Evolutionary conservation across 768 basidiomycete genomes (phyloP).

Genomic region (Plicaturopsis crispa): DNA sequence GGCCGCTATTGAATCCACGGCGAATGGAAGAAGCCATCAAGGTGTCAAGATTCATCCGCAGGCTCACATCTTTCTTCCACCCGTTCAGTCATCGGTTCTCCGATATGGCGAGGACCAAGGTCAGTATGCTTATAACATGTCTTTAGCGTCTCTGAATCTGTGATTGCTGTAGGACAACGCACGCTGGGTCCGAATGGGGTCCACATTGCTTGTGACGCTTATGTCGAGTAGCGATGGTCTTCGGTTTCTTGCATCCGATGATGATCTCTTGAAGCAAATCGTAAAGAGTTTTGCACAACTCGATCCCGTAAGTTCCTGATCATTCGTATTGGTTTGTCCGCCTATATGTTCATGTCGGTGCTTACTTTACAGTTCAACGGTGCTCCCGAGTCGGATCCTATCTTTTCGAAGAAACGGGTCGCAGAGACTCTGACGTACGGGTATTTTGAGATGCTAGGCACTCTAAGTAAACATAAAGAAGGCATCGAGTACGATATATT

Average conservation of each 20-base stretch:
- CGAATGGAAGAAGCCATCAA: constrained; percentile 93
- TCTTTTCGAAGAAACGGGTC: constrained; percentile 80
- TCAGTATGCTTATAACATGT: constrained; percentile 10
- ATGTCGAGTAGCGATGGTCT: constrained; percentile 79
- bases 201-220: constrained; percentile 73
- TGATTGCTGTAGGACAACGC: constrained; percentile 47
- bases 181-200: constrained; percentile 86
- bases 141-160: not conserved
- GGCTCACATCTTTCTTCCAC: constrained; percentile 90
- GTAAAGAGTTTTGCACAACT: constrained; percentile 85
- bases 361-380: constrained; percentile 51
- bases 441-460: constrained; percentile 94
- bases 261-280: constrained; percentile 79
- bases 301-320: constrained; percentile 61
- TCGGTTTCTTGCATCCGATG: constrained; percentile 73
- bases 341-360: constrained; percentile 3
- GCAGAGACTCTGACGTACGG: constrained; percentile 81
- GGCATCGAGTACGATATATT: constrained; percentile 70
- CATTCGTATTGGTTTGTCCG: not conserved
- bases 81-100: constrained; percentile 87
- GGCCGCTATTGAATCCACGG: constrained; percentile 85
- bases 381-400: constrained; percentile 63
- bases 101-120: constrained; percentile 67
- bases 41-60: constrained; percentile 81
- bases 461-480: constrained; percentile 79